Base-by-base conservation (phyloP, 1,139 yeast species). In the Geotrichum candidum region DNA sequence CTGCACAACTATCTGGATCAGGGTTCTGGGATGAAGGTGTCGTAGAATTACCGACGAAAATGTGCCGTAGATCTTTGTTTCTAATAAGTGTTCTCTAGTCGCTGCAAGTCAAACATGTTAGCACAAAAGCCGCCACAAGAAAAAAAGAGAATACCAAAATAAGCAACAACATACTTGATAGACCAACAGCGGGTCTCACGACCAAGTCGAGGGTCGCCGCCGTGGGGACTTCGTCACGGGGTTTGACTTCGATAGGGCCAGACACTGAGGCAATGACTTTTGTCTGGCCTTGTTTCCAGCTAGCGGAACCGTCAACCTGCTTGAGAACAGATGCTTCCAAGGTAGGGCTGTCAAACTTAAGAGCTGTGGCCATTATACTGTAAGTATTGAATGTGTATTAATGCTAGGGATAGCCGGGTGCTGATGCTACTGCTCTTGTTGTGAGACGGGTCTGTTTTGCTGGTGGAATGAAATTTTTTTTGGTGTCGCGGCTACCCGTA, bases 181-280 rank as follows among this genome's bases (percentile, higher is more conserved):
- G 80, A 0, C 97, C 97, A 10, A 80, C 76, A 27, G 88, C 83
- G 0, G 98, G 97, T 58, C 92, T 79, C 2, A 92, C 84, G 29
- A 85, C 82, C n/a, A 94, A 81, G 73, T 91, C 97, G 51, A 94
- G 74, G 31, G 90, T 84, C 22, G 94, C 87, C 57, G 81, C 80
- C 29, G 88, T 87, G 7, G 98, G 96, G 52, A 87, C 75, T 72
- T 94, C 99, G 72, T 91, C 96, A 68, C 95, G 82, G 23, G 83
- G 75, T 73, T 87, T 88, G 11, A 92, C 89, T 70, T 92, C 98
- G 56, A 92, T 82, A 0, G 99, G 99, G 0, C 99, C 99, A 0
- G 92, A 82, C 0, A 92, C 92, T 0, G 96, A 85, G 53, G 87
- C 84, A 2, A 90, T 74, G 7, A 88, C 85, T 65, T 83, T 83